phyloP scores from a whole-genome alignment of 1,139 yeast species.

The Yamadazyma spencermartinsiae region DNA sequence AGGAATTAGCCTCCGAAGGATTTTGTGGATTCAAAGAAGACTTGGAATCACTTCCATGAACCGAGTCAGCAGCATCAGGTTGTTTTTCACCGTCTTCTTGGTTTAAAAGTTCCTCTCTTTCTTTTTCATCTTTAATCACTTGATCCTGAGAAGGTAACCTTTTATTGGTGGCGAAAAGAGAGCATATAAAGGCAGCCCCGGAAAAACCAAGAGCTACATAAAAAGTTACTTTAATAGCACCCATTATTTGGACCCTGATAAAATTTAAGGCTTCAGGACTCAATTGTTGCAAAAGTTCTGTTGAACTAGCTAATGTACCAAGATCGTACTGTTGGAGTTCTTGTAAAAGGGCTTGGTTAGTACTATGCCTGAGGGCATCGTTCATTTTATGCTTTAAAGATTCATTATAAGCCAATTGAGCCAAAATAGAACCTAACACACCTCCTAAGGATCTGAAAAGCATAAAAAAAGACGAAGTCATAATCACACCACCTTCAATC shows the following conservation, averaged over 20 bases:
- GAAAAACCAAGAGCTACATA: slow-evolving; percentile 33
- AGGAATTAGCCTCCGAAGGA: no score
- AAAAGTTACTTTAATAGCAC: slow-evolving; percentile 32
- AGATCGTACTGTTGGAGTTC: slow-evolving; percentile 22
- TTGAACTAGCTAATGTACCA: slow-evolving; percentile 19
- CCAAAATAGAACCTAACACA: slow-evolving; percentile 31
- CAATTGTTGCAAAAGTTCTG: slow-evolving; percentile 21
- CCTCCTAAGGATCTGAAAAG: slow-evolving; percentile 34
- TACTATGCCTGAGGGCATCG: slow-evolving; percentile 18
- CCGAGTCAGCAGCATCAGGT: no score
- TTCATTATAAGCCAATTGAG: slow-evolving; percentile 36
- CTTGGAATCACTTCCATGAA: no score
- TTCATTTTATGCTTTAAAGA: slow-evolving; percentile 23
- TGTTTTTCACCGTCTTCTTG: not conserved
- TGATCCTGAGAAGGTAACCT: slow-evolving; percentile 24
- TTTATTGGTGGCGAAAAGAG: slow-evolving; percentile 29
- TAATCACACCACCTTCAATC: slow-evolving; percentile 36
- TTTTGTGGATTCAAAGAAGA: no score
- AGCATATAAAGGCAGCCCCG: slow-evolving; percentile 20
- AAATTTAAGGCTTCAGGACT: slow-evolving; percentile 26
- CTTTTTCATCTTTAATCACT: slow-evolving; percentile 5
- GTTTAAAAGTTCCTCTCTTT: slow-evolving; percentile 5
- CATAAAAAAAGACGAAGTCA: slow-evolving; percentile 35
- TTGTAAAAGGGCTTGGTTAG: slow-evolving; percentile 17
- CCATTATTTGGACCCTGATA: slow-evolving; percentile 30